Base-by-base conservation (phyloP, 148 eudicot genomes). In the Camellia sinensis region DNA sequence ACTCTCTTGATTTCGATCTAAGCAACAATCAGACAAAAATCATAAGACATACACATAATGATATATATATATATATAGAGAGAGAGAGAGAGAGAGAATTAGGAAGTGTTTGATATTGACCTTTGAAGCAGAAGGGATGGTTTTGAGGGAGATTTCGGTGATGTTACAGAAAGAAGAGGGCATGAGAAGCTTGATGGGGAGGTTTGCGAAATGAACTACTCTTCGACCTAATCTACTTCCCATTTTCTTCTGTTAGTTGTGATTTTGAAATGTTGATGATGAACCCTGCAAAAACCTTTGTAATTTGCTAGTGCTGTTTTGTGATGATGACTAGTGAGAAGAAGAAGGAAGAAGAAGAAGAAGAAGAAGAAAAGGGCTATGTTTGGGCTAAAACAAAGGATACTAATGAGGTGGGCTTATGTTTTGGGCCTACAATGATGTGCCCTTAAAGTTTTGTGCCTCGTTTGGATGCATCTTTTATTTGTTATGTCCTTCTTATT, bases 51-150 rank as follows among this genome's bases (percentile, higher is more conserved):
- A 56, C 45, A 75, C 4, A 9, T 61, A 18, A 15, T 17, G 63
- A 44, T 2, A 63, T 0, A 63, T 8, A 64, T 52, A 54, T n/a
- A n/a, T n/a, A n/a, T n/a, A n/a, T n/a, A n/a, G 50, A 66, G n/a
- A n/a, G n/a, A n/a, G n/a, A n/a, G n/a, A n/a, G n/a, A n/a, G 56
- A 43, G 64, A 17, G 37, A 57, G 3, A 19, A 14, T 3, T 29
- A 19, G 14, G 29, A 3, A 3, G 11, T 61, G 44, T 44, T 17
- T 44, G 45, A 13, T 56, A 5, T 19, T 63, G 78, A 91, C 97
- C 97, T 94, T 95, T 77, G 97, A 53, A 74, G 97, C 98, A 64
- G 95, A 91, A 79, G 96, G 96, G 79, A 95, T 90, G 84, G 98
- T 95, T 90, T 95, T 95, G 89, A 95, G 96, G 53, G 98, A 81